These are phyloP conservation scores for Lachnellula subtilissima DNA, from an alignment of 2,329 filamentous ascomycete genomes.

Conservation along the genomic window DNA sequence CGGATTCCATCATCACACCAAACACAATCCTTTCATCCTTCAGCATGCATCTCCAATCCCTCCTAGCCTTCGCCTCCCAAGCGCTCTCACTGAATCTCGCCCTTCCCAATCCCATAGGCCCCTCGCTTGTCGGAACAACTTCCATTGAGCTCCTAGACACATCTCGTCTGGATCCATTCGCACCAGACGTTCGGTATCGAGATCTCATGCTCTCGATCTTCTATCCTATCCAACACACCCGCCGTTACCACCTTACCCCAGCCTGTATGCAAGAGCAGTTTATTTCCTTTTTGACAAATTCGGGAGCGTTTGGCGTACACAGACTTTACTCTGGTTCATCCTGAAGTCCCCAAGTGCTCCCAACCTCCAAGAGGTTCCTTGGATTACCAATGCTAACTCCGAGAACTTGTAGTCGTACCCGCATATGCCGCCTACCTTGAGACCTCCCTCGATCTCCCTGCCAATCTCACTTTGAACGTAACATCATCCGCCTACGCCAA, in stretches of 20 bases:
- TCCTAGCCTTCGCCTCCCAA: background rate
- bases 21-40: background rate
- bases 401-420: conserved; percentile 14
- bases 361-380: no score
- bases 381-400: no score
- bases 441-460: conserved; percentile 20
- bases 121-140: conserved; percentile 11
- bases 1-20: background rate
- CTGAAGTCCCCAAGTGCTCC: no score
- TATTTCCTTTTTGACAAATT: no score
- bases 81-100: background rate
- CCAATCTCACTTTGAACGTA: conserved; percentile 25
- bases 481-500: conserved; percentile 13
- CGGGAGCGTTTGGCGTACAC: no score
- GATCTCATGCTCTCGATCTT: conserved; percentile 29
- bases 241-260: conserved; percentile 5
- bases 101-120: conserved; percentile 17
- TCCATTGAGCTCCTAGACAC: conserved; percentile 18
- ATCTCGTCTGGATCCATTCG: conserved; percentile 23
- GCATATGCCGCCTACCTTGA: conserved; percentile 24
- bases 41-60: background rate
- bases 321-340: no score
- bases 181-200: conserved; percentile 15
- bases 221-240: conserved; percentile 18
- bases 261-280: conserved; percentile 13